Base-by-base conservation (phyloP, 2,329 filamentous ascomycete species). In the Cladophialophora carrionii region DNA sequence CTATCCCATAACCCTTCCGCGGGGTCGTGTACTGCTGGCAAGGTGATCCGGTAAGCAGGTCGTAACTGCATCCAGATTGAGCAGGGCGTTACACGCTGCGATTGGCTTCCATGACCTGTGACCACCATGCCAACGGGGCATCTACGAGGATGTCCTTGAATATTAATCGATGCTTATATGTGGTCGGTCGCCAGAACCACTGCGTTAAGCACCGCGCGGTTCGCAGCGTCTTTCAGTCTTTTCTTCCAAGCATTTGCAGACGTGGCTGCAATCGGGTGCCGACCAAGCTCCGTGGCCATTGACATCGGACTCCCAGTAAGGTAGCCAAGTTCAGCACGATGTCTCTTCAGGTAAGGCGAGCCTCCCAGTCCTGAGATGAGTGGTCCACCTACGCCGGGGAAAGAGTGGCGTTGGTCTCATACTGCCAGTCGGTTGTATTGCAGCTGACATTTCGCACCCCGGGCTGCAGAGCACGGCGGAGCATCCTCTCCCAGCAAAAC, bases 401-500 rank as follows among this genome's bases (percentile, higher is more conserved):
- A 24, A 2, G 10, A n/a, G 20, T 41, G 32, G 29, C 10, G 34
- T 37, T 37, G 17, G 34, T 37, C 34, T 1, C 10, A 12, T 14
- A 37, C 34, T 14, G 17, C 7, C 14, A 26, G 43, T 32, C 24
- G 46, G 51, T 20, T 22, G 5, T 4, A 32, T 6, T 20, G 14
- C 31, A n/a, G 31, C 32, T 63, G 29, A 55, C 32, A 12, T 12
- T 37, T n/a, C 10, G n/a, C 12, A 24, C n/a, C 3, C 22, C 24
- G 1, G 10, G n/a, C 22, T n/a, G n/a, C 26, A 85, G 64, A 91
- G 96, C 76, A 93, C 92, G 53, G 86, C 94, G 14, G 61, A 63
- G 20, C 34, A 46, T 73, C 96, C 91, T 91, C 91, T 95, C 56
- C 83, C 86, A 68, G 88, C 86, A 56, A 83, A 83, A 72, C 48